These are phyloP conservation scores for Dendrobium catenatum DNA, from an alignment of 106 monocot genomes.

Conservation along the genomic window DNA sequence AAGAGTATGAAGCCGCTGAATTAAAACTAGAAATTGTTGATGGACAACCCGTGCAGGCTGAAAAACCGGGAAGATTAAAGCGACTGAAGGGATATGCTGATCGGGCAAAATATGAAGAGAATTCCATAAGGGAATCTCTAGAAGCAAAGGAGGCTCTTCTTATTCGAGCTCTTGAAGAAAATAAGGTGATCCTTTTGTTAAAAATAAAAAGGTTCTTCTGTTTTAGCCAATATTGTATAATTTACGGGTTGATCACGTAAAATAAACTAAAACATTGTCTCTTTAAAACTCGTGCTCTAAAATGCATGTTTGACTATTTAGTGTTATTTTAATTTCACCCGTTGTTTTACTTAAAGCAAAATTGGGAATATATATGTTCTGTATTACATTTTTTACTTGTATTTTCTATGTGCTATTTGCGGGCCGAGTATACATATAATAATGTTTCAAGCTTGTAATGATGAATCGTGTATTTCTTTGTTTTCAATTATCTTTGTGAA, in stretches of 20 bases:
- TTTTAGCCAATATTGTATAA: background rate
- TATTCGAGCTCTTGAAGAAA: constrained; percentile 75
- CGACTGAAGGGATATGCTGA: constrained; percentile 59
- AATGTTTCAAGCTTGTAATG: background rate
- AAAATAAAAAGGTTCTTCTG: constrained; percentile 43
- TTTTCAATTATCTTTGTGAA: background rate
- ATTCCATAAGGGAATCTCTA: constrained; percentile 38
- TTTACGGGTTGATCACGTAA: background rate
- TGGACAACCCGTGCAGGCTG: constrained; percentile 64
- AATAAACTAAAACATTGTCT: background rate
- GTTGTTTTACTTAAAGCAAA: no score
- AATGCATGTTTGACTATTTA: background rate
- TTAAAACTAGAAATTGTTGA: constrained; percentile 56
- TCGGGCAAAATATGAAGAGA: constrained; percentile 48
- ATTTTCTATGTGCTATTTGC: background rate
- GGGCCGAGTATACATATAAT: background rate
- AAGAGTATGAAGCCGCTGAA: constrained; percentile 67
- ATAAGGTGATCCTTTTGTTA: constrained; percentile 50
- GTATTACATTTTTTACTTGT: background rate
- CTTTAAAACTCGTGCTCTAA: background rate
- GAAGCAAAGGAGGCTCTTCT: constrained; percentile 81
- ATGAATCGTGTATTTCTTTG: background rate
- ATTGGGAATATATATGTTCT: background rate
- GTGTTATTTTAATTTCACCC: no score
- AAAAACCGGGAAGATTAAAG: constrained; percentile 76